Evolutionary conservation across 805 yeast species (phyloP).

Genomic region (Candida chauliodis): DNA sequence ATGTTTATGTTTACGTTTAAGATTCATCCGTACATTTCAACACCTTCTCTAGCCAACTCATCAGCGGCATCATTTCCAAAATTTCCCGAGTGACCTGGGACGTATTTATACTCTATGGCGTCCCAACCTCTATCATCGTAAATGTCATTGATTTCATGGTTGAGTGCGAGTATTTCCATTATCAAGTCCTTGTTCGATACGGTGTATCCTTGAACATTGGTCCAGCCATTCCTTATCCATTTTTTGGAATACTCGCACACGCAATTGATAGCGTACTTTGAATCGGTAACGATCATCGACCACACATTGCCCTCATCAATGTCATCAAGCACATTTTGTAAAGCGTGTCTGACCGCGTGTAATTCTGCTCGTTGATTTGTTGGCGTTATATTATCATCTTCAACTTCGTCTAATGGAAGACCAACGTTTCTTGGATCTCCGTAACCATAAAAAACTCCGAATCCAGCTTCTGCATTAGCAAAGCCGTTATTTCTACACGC

Average conservation of each 20-base stretch:
- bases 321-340: slow-evolving; percentile 30
- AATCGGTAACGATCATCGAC: slow-evolving; percentile 62
- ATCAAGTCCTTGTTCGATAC: slow-evolving; percentile 57
- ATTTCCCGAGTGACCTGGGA: slow-evolving; percentile 67
- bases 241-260: slow-evolving; percentile 52
- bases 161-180: slow-evolving; percentile 20
- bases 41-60: slow-evolving; percentile 65
- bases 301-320: slow-evolving; percentile 14
- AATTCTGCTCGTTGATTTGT: slow-evolving; percentile 85
- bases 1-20: no score
- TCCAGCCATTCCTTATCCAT: slow-evolving; percentile 61
- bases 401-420: slow-evolving; percentile 39
- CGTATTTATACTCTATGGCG: slow-evolving; percentile 51
- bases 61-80: slow-evolving; percentile 80
- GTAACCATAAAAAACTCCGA: slow-evolving; percentile 69
- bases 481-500: slow-evolving; percentile 62
- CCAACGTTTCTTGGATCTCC: slow-evolving; percentile 52
- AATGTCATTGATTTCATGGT: slow-evolving; percentile 31
- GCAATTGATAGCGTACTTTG: slow-evolving; percentile 58
- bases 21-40: no score
- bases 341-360: slow-evolving; percentile 58
- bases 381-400: slow-evolving; percentile 27
- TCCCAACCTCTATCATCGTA: slow-evolving; percentile 32
- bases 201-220: slow-evolving; percentile 35
- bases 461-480: slow-evolving; percentile 52